Evolutionary conservation across 345 rosid genomes (phyloP).

Genomic region (Syzygium grande): DNA sequence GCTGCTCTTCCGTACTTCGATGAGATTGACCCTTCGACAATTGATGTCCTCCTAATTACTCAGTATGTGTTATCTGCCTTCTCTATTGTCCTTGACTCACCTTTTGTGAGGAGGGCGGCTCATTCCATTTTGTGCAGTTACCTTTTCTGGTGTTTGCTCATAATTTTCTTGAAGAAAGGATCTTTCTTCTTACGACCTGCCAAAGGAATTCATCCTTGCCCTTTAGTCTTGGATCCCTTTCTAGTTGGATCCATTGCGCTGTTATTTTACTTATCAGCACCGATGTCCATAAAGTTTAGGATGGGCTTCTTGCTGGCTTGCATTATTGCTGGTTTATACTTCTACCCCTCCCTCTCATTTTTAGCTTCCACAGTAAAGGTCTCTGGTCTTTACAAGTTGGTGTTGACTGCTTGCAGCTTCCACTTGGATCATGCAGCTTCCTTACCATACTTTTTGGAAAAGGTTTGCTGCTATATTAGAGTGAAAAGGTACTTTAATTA

Average conservation of each 20-base stretch:
- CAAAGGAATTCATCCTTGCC: not conserved
- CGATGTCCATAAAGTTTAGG: not conserved
- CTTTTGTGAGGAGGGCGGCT: not conserved
- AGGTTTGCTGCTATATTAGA: slow-evolving; percentile 38
- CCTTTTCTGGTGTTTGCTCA: not conserved
- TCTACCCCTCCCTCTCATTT: not conserved
- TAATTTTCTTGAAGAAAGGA: not conserved
- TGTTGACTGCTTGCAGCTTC: slow-evolving; percentile 55
- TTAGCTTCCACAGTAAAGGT: not conserved
- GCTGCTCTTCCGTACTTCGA: not conserved
- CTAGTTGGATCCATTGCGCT: not conserved
- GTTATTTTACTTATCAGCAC: not conserved
- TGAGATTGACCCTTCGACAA: slow-evolving; percentile 87
- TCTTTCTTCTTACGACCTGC: not conserved
- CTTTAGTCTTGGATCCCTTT: accelerated
- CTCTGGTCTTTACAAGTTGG: not conserved
- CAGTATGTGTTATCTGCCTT: slow-evolving; percentile 27
- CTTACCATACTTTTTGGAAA: slow-evolving; percentile 84
- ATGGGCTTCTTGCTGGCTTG: not conserved
- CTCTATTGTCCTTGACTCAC: not conserved
- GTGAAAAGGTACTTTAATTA: not conserved
- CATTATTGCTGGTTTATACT: not conserved
- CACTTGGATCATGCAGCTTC: slow-evolving; percentile 99
- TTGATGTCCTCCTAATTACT: slow-evolving; percentile 84
- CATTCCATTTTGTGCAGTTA: not conserved